These are phyloP conservation scores for Fusarium nematophilum DNA, from an alignment of 2,329 filamentous ascomycete species.

Conservation along the genomic window DNA sequence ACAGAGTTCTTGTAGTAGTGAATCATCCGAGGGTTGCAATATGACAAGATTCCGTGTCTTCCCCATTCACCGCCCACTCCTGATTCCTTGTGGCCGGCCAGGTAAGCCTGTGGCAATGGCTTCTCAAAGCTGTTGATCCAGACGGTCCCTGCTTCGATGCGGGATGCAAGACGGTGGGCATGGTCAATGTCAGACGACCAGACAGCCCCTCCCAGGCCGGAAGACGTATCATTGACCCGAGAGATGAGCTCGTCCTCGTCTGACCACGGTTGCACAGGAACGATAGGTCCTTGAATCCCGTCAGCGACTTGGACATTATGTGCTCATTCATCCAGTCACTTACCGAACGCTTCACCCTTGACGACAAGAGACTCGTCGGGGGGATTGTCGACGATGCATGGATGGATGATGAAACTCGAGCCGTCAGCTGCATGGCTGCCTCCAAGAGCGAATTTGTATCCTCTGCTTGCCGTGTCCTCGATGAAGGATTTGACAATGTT, in stretches of 20 bases:
- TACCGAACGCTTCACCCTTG: slow-evolving; percentile 19
- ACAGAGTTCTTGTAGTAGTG: slow-evolving; percentile 8
- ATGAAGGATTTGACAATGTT: slow-evolving; percentile 17
- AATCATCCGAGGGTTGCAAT: slow-evolving; percentile 16
- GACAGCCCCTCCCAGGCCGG: slow-evolving; percentile 66
- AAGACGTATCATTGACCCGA: slow-evolving; percentile 63
- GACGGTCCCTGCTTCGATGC: slow-evolving; percentile 66
- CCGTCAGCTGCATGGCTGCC: not conserved
- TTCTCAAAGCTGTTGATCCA: slow-evolving; percentile 69
- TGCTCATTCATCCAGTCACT: not conserved
- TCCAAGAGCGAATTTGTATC: slow-evolving; percentile 7
- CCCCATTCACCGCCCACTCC: slow-evolving; percentile 56
- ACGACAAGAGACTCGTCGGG: slow-evolving; percentile 15
- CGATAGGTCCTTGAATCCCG: slow-evolving; percentile 65
- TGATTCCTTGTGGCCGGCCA: slow-evolving; percentile 56
- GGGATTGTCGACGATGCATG: slow-evolving; percentile 20
- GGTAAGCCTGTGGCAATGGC: slow-evolving; percentile 44
- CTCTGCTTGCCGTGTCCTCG: not conserved
- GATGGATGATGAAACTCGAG: slow-evolving; percentile 5
- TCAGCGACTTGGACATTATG: no score
- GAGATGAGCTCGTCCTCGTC: slow-evolving; percentile 68
- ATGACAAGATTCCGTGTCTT: slow-evolving; percentile 41
- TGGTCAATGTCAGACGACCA: slow-evolving; percentile 63
- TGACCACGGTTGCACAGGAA: slow-evolving; percentile 70
- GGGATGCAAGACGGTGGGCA: slow-evolving; percentile 62